These are phyloP conservation scores for Pichia ethanolica DNA, from an alignment of 805 yeast genomes.

Conservation along the genomic window DNA sequence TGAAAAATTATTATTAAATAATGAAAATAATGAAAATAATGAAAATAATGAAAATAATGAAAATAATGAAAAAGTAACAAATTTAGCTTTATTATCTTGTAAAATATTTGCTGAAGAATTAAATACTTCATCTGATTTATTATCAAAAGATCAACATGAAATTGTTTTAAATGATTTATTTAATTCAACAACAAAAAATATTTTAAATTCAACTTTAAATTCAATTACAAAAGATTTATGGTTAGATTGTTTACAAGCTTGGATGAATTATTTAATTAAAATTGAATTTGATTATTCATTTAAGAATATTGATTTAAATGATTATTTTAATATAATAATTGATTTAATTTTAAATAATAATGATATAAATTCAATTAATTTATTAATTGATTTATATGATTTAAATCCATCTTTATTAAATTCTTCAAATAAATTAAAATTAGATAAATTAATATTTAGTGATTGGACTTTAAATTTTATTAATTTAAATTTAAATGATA, in stretches of 20 bases:
- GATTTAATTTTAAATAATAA: constrained; percentile 13
- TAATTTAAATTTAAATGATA: constrained; percentile 13
- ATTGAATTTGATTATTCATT: constrained; percentile 29
- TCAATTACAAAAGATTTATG: constrained; percentile 11
- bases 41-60: no score
- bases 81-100: constrained; percentile 26
- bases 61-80: neutral
- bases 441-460: constrained; percentile 33
- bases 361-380: constrained; percentile 25
- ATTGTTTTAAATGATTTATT: constrained; percentile 31
- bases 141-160: constrained; percentile 31
- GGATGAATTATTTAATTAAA: constrained; percentile 32
- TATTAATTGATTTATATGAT: constrained; percentile 40
- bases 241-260: constrained; percentile 28
- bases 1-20: neutral
- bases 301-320: constrained; percentile 22
- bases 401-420: constrained; percentile 36
- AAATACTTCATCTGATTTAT: constrained; percentile 28
- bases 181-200: constrained; percentile 16
- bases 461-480: constrained; percentile 40
- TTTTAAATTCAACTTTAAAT: neutral
- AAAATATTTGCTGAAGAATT: constrained; percentile 48
- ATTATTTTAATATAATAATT: constrained; percentile 13
- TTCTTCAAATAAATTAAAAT: constrained; percentile 22
- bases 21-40: no score